Evolutionary conservation across 352 stramenopile species (phyloP), one percentile per base, ranked within the genome.

Genomic region (Phytophthora brassicae): DNA sequence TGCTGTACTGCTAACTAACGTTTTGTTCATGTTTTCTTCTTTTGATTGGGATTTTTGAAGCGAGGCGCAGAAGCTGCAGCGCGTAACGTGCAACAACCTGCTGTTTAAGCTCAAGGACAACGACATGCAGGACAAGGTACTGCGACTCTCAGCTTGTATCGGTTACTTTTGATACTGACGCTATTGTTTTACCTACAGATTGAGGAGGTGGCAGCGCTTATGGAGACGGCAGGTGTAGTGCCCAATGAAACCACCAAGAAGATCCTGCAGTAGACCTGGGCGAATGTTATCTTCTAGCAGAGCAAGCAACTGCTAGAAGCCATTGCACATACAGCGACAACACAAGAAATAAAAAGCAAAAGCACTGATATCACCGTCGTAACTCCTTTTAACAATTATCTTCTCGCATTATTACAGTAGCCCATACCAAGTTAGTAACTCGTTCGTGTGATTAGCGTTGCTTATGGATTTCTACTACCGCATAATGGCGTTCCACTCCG

Each of bases 1-100:
- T n/a, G n/a, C n/a, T n/a, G 7, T 12, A 9, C 17, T 45, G 39
- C 17, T 26, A 19, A 12, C 47, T 55, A 36, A 52, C 6, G 36
- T 42, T 17, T 26, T 58, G 19, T 59, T 66, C 19, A 56, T 41
- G 17, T 54, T 48, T 16, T 65, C 12, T 36, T 48, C 26, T 41
- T 48, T 17, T n/a, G n/a, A 31, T 31, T 31, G 26, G 26, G 26
- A 8, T 66, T 6, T 23, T 29, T 41, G 19, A 44, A 92, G 83
- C 43, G 74, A 89, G 52, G 61, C 68, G 57, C 81, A 84, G 61
- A 89, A 89, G 68, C 68, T 92, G 36, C 84, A 90, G 72, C 83
- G 83, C 63, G 83, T 92, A 75, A 92, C 83, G 57, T 92, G 83
- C 79, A 92, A 92, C 79, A 90, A 92, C 72, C 47, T 92, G 57